Evolutionary conservation across 1,139 yeast genomes (phyloP), one percentile per base, ranked within the genome.

Genomic region (Hansenula lynferdii): DNA sequence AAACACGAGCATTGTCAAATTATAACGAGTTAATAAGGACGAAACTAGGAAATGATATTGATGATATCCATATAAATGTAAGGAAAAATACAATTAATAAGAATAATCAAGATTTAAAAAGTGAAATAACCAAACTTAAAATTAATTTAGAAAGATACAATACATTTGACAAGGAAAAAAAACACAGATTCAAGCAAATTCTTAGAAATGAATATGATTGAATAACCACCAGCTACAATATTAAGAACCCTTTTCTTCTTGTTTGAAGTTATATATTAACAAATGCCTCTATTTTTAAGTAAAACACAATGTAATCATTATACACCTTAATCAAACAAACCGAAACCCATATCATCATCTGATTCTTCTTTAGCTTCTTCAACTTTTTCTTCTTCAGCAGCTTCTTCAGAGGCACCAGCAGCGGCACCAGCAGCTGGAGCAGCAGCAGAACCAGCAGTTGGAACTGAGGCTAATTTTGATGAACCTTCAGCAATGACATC

Each of bases 401-500:
- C 85, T 49, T 65, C 82, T 52, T 74, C 87, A 51, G 75, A 83
- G 60, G 70, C 86, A 60, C 68, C 80, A 60, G 72, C 75, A 58
- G 82, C 79, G 60, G 82, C 81, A 64, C 77, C 79, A 60, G 73
- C 80, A 63, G 75, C 75, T 59, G 77, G 75, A 62, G 85, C 75
- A 58, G 86, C 77, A 65, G 90, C 90, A 64, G 96, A 90, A 75
- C 92, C 97, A 71, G 96, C 98, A 67, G 96, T 65, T 73, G 98
- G 97, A 56, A 90, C 96, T 54, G 97, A 77, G 58, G 97, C 90
- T 67, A 92, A 85, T 80, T 92, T 92, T 71, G 80, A 73, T 70
- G 85, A 74, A 78, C 98, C 98, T 73, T 81, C 95, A 64, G 97
- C 92, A 60, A 92, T 83, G 73, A 92, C 83, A 73, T 89, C 96